Base-by-base conservation (phyloP, 441 rosid genomes). In the Gossypium schwendimanii region DNA sequence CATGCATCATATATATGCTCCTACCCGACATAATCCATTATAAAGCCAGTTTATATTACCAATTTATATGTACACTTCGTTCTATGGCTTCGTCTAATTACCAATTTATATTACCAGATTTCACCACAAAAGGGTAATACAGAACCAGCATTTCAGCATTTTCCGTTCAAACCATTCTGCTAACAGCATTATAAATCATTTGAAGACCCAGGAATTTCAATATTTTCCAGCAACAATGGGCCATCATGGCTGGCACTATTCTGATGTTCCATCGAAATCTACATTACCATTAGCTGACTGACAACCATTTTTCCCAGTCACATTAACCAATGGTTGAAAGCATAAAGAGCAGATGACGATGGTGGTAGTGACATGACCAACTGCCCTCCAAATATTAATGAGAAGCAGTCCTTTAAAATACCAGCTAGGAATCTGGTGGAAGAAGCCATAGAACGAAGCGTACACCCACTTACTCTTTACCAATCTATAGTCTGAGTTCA, bases 291-390 rank as follows among this genome's bases (percentile, higher is more conserved):
- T 57, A 59, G 45, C 64, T 14, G 53, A 20, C 12, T 14, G 21
- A 52, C 6, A 20, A 69, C 49, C 20, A 20, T 69, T 70, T 63
- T 55, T 23, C 45, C 45, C 64, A 53, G 41, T 23, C 12, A 33
- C 31, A 49, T 52, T 59, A 59, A 66, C 17, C 52, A 72, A 76
- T 33, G 20, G 28, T 24, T 60, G 45, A 72, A 64, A 57, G 11
- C 28, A 4, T 55, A 39, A 61, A 52, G 15, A 36, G 76, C 66
- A 52, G 60, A 52, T 67, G 55, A 60, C 41, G 33, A 66, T 0
- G 59, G 64, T 67, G 76, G 76, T 60, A 70, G 62, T 50, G 55
- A 45, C 31, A 57, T 72, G 64, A 67, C 45, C 75, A 73, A 63
- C 66, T 55, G 12, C 74, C 52, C 65, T 18, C 23, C 28, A 33